A percentile compares a stretch with the other conserved stretches of the same genome.
These are phyloP conservation scores for Boletus sp. DNA, from an alignment of 768 basidiomycete genomes.

Conservation along the genomic window DNA sequence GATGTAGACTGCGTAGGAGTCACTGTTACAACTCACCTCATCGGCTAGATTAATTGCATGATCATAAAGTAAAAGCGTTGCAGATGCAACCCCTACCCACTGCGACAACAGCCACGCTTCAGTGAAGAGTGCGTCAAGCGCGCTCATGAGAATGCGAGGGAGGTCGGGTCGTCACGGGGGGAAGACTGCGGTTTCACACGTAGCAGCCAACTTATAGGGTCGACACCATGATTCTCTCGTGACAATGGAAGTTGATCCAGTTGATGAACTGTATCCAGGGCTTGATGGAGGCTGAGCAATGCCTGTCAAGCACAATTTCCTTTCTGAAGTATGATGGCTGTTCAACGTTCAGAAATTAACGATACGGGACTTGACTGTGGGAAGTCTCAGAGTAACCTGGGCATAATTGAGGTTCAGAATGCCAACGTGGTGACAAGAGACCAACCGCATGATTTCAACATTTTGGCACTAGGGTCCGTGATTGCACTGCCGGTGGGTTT, in stretches of 20 bases:
- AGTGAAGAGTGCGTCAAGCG: not conserved
- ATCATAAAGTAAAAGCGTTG: conserved; percentile 14
- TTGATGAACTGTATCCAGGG: not conserved
- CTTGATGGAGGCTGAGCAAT: not conserved
- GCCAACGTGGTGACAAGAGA: not conserved
- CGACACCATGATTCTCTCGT: not conserved
- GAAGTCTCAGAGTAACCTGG: not conserved
- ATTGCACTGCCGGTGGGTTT: not conserved
- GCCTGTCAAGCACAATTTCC: not conserved
- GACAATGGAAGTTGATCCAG: not conserved
- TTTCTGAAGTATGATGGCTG: not conserved
- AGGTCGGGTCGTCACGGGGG: not conserved
- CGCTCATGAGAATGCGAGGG: not conserved
- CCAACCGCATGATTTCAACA: not conserved
- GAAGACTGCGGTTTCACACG: not conserved
- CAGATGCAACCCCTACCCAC: not conserved
- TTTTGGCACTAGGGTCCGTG: not conserved
- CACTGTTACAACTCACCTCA: conserved; percentile 1
- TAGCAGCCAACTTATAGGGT: not conserved
- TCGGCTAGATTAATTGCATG: conserved; percentile 5
- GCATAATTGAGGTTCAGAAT: not conserved
- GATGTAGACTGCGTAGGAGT: not conserved
- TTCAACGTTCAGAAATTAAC: not conserved
- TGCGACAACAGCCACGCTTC: not conserved
- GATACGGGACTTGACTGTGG: too few relatives aligned